Evolutionary conservation across 31 red algal genomes (phyloP).

Genomic region (Endocladia muricata): DNA sequence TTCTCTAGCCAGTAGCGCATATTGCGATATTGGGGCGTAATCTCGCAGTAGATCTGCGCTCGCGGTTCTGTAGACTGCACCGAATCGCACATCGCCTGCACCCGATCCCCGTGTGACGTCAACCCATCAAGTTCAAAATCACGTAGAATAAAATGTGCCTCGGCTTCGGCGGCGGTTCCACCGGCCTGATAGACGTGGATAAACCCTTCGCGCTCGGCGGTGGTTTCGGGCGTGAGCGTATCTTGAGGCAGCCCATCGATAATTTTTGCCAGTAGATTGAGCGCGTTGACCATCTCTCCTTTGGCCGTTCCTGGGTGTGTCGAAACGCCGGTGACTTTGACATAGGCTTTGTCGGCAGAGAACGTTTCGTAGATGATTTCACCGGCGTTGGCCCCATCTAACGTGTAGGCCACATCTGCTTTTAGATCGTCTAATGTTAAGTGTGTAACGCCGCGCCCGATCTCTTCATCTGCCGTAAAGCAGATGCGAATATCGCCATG

Average conservation of each 20-base stretch:
- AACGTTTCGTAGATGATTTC: background rate
- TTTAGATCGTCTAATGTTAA: background rate
- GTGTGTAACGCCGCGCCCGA: background rate
- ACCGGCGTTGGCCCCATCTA: background rate
- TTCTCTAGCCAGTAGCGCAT: background rate
- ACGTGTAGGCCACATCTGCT: background rate
- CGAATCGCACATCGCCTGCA: background rate
- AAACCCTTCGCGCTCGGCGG: background rate
- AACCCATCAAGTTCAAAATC: background rate
- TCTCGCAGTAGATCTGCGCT: background rate
- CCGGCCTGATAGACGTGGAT: background rate
- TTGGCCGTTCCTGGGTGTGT: background rate
- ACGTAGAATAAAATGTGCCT: background rate
- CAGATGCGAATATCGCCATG: background rate
- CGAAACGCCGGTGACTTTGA: background rate
- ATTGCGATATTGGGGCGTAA: background rate
- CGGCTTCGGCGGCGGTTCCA: background rate
- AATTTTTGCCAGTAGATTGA: background rate
- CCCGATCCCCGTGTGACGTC: background rate
- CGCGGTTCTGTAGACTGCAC: background rate
- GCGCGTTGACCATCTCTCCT: background rate
- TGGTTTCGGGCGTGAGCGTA: background rate
- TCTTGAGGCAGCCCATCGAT: background rate
- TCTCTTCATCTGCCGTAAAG: constrained; percentile 5
- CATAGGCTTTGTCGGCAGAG: background rate